Evolutionary conservation across 495 filamentous ascomycete species (phyloP), one percentile per base, ranked within the genome.

Genomic region (Penicillium odoratum): DNA sequence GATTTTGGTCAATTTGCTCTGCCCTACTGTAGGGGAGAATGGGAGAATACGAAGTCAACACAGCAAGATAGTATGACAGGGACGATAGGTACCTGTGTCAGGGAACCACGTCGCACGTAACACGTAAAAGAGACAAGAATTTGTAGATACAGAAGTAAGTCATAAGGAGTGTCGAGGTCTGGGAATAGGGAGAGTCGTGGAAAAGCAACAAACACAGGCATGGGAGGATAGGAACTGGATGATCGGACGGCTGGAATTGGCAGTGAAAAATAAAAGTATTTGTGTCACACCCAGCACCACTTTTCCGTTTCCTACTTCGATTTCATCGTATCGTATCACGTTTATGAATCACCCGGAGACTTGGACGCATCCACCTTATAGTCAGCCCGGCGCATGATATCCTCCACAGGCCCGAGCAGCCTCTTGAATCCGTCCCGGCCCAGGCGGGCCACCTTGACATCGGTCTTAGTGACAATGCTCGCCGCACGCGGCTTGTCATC

Each of bases 401-500:
- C 85, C 70, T 96, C 92, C 50, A 97, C 93, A 4, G 94, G 92
- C 3, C 94, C 94, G 48, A 98, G 76, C 65, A 98, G 76, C 63
- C 94, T 81, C 80, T 96, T 93, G 73, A 98, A 98, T 5, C 92
- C 95, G 62, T 90, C 90, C 63, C 97, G 96, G 28, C 92, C 93
- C 30, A 98, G 74, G 31, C 85, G 90, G 18, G 94, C 95, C n/a
- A 98, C 91, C 76, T 97, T 98, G 66, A 96, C 90, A 10, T 81
- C 75, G 0, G 87, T 91, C 63, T 81, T 81, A 49, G 88, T 87
- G 25, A 93, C 77, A 50, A 98, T 88, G 65, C 87, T 96, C 3
- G 94, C 94, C n/a, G 93, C 93, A 50, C 94, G 86, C 0, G 94
- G 94, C 56, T 89, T 88, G 64, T 98, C 93, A 62, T 98, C 93